Percentiles rank a stretch among this genome's conserved stretches.
Evolutionary conservation across 208 protist genomes (phyloP).

Genomic region (Leishmania braziliensis): DNA sequence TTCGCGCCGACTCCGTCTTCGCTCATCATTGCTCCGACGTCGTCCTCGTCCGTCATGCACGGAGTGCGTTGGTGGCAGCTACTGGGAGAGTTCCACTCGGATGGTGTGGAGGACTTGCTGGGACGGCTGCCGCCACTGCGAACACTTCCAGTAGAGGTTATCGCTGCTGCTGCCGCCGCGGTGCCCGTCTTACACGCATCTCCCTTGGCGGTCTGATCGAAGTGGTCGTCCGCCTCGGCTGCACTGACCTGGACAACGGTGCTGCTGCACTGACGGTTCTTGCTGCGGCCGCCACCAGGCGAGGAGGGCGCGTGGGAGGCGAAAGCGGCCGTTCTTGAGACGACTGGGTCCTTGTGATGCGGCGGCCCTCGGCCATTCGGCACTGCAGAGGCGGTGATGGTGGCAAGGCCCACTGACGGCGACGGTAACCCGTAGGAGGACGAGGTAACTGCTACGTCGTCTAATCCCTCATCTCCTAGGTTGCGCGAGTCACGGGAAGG

Average conservation of each 20-base stretch:
- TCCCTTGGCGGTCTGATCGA: not conserved
- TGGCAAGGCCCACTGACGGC: not conserved
- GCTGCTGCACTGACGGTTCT: constrained; percentile 12
- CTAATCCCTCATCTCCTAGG: constrained; percentile 19
- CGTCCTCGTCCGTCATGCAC: constrained; percentile 73
- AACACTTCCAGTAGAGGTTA: not conserved
- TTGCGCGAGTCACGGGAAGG: constrained; percentile 14
- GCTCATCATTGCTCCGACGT: constrained; percentile 34
- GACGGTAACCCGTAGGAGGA: not conserved
- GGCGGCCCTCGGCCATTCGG: not conserved
- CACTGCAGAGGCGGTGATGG: not conserved
- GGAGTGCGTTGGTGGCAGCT: constrained; percentile 83
- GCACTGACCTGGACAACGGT: constrained; percentile 15
- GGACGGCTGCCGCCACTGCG: not conserved
- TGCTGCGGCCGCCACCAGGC: not conserved
- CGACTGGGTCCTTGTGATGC: not conserved
- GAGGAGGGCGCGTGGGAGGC: not conserved
- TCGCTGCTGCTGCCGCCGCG: constrained; percentile 6
- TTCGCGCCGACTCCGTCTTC: constrained; percentile 7
- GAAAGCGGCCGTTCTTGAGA: not conserved
- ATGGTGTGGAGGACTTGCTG: not conserved
- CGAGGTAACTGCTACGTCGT: not conserved
- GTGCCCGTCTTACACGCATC: not conserved
- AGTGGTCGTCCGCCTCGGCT: constrained; percentile 7
- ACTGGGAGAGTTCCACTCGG: not conserved